phyloP scores from a whole-genome alignment of 2,329 filamentous ascomycete genomes.

The Xylaria sp. region DNA sequence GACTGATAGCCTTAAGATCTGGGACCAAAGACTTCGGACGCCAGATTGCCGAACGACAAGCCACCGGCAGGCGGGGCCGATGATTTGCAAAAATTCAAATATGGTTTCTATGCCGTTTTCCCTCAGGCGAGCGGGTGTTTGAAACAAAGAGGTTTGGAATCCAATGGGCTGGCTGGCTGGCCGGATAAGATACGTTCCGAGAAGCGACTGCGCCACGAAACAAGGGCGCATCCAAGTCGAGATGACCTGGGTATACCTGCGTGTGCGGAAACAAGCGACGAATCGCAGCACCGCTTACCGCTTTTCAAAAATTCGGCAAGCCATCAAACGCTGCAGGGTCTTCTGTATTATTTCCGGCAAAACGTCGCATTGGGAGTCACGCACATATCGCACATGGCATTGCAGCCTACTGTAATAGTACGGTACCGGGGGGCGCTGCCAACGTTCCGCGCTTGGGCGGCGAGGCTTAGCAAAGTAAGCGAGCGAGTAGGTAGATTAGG shows the following conservation, averaged over 20 bases:
- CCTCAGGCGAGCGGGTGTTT: neutral
- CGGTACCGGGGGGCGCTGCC: neutral
- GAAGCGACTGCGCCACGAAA: conserved; percentile 26
- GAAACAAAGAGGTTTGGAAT: conserved; percentile 12
- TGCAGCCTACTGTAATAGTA: neutral
- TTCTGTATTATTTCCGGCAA: conserved; percentile 12
- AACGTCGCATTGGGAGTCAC: conserved; percentile 19
- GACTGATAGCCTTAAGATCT: neutral
- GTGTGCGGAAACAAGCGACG: conserved; percentile 26
- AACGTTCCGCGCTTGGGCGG: conserved; percentile 31
- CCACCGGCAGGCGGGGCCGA: conserved; percentile 14
- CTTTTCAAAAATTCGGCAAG: neutral
- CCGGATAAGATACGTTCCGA: conserved; percentile 32
- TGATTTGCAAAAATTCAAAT: conserved; percentile 2
- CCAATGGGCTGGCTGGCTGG: neutral
- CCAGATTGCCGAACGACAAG: conserved; percentile 25
- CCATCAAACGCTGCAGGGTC: conserved; percentile 20
- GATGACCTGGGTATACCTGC: neutral
- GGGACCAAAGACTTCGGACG: conserved; percentile 15
- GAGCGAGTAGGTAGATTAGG: conserved; percentile 1
- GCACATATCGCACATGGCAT: neutral
- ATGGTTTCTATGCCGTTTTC: neutral
- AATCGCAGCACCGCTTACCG: conserved; percentile 14
- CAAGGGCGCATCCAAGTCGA: neutral
- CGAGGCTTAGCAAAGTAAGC: conserved; percentile 26